Conservation (phyloP, 2,329 filamentous ascomycete genomes). For the Arthrobotrys conoides region DNA sequence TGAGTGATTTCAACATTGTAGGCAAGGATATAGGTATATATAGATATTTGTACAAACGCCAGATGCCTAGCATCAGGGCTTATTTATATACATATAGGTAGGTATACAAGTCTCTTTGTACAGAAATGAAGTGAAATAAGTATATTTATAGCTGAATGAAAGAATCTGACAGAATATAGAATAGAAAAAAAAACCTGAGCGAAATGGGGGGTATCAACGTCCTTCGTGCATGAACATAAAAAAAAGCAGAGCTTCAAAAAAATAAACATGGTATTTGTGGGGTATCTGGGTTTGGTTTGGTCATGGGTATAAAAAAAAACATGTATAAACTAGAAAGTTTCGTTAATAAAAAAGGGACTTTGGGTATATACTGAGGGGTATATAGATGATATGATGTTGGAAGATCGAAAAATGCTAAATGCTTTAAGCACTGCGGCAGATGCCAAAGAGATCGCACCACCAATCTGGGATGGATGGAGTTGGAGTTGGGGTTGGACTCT, state of each 20-base stretch:
- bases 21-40: not conserved
- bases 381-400: not conserved
- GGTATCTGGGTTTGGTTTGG: constrained; percentile 10
- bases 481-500: constrained; percentile 22
- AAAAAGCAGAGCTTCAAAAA: constrained; percentile 6
- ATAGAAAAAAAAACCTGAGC: not conserved
- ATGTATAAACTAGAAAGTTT: constrained; percentile 4
- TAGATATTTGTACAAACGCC: constrained; percentile 39
- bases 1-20: not conserved
- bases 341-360: constrained; percentile 7
- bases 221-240: not conserved
- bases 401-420: not conserved
- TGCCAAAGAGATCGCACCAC: constrained; percentile 37
- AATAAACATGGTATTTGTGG: not conserved
- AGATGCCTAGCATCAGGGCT: constrained; percentile 31
- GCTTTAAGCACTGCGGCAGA: constrained; percentile 27
- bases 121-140: constrained; percentile 14
- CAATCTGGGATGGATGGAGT: constrained; percentile 36
- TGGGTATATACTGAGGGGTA: constrained; percentile 18
- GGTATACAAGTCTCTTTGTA: constrained; percentile 54
- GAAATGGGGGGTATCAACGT: constrained; percentile 30
- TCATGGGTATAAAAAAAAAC: constrained; percentile 32
- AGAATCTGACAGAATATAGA: not conserved
- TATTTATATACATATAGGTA: constrained; percentile 49
- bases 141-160: not conserved